These are phyloP conservation scores for Rhipidocladum racemiflorum DNA, from an alignment of 176 grass and related monocot genomes.

Conservation along the genomic window DNA sequence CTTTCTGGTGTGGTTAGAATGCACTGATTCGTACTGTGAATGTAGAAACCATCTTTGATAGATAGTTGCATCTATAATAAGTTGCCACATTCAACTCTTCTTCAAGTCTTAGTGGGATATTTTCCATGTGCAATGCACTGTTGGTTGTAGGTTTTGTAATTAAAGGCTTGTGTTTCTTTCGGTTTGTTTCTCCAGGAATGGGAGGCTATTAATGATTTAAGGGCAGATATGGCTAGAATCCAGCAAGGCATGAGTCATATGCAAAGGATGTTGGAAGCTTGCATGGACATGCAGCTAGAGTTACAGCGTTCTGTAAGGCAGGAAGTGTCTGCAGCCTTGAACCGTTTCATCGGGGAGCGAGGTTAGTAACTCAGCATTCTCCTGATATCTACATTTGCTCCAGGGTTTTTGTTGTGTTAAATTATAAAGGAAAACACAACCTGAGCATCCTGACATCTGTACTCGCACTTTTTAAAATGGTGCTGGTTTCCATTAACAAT, in stretches of 20 bases:
- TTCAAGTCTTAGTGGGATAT: background rate
- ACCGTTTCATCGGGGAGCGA: slow-evolving; percentile 69
- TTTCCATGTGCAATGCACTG: background rate
- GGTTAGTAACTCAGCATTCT: slow-evolving; percentile 46
- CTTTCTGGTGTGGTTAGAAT: background rate
- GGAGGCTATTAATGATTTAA: slow-evolving; percentile 96
- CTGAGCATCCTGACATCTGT: background rate
- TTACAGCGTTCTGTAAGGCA: slow-evolving; percentile 94
- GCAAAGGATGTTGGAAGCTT: slow-evolving; percentile 94
- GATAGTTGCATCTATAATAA: background rate
- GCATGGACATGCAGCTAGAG: slow-evolving; percentile 99
- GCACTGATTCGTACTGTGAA: background rate
- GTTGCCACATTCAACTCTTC: background rate
- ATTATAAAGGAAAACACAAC: background rate
- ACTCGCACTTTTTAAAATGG: background rate
- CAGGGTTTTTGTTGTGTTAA: background rate
- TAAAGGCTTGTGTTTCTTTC: slow-evolving; percentile 10
- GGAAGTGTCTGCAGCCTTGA: slow-evolving; percentile 95
- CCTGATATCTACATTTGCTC: slow-evolving; percentile 13
- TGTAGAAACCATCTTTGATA: background rate
- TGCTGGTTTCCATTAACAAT: background rate
- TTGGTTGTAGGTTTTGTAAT: background rate
- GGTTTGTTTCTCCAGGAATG: slow-evolving; percentile 73
- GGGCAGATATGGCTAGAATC: slow-evolving; percentile 84
- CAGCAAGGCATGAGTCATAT: slow-evolving; percentile 95